phyloP scores from a whole-genome alignment of 2,329 filamentous ascomycete genomes.

The Hirsutella rhossiliensis region DNA sequence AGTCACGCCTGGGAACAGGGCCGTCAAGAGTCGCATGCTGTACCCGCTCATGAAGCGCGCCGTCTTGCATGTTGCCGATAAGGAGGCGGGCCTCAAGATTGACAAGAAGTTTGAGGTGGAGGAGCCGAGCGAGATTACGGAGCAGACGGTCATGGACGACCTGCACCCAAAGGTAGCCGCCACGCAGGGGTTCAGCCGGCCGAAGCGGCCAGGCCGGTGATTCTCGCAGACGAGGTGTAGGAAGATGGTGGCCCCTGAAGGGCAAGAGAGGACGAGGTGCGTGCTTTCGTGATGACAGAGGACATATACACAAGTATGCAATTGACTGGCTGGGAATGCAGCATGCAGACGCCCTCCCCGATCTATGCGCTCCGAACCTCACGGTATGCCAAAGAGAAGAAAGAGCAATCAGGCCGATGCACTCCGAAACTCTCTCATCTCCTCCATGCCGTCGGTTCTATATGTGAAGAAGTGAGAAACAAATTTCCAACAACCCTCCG shows the following conservation, averaged over 20 bases:
- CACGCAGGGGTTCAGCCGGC: conserved; percentile 61
- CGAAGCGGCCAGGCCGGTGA: conserved; percentile 64
- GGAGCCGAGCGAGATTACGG: conserved; percentile 58
- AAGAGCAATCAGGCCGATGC: not conserved
- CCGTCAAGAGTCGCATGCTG: conserved; percentile 75
- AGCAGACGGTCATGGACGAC: conserved; percentile 51
- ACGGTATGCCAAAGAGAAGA: not conserved
- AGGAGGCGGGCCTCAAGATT: conserved; percentile 51
- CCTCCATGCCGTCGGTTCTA: no score
- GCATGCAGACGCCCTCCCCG: not conserved
- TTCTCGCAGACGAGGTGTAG: not conserved
- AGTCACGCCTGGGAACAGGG: conserved; percentile 46
- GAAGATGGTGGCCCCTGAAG: no score
- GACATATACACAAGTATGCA: not conserved
- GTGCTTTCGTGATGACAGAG: no score
- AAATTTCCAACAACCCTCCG: no score
- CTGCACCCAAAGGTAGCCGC: conserved; percentile 54
- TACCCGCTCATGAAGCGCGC: conserved; percentile 62
- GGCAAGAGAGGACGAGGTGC: no score
- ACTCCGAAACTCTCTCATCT: no score
- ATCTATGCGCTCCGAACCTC: not conserved
- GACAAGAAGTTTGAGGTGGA: conserved; percentile 61
- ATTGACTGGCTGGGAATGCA: not conserved
- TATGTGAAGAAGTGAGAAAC: no score
- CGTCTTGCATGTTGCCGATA: conserved; percentile 53